These are phyloP conservation scores for Nigrospora sphaerica DNA, from an alignment of 2,329 filamentous ascomycete species.

Conservation along the genomic window DNA sequence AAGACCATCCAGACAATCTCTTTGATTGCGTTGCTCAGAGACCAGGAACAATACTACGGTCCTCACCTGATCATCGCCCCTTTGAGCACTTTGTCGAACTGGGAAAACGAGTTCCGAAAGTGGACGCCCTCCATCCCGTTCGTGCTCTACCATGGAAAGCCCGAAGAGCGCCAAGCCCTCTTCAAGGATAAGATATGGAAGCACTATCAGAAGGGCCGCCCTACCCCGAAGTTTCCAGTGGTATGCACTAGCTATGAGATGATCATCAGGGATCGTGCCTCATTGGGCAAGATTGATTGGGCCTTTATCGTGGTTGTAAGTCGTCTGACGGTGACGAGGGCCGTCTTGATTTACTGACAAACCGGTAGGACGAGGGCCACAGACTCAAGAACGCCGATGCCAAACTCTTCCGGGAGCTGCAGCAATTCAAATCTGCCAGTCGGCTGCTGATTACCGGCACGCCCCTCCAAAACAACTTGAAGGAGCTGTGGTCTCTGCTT, in stretches of 20 bases:
- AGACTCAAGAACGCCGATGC: constrained; percentile 99
- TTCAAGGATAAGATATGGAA: constrained; percentile 64
- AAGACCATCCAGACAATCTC: constrained; percentile 99
- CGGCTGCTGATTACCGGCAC: constrained; percentile 96
- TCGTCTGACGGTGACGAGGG: constrained; percentile 1
- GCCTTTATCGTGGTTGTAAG: constrained; percentile 90
- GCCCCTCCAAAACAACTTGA: constrained; percentile 91
- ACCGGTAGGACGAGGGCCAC: constrained; percentile 84
- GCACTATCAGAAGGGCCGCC: constrained; percentile 61
- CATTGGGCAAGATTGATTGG: constrained; percentile 80
- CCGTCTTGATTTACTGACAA: constrained; percentile 72
- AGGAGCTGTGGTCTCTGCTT: constrained; percentile 93
- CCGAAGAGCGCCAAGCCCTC: constrained; percentile 69
- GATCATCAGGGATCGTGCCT: constrained; percentile 81
- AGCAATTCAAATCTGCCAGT: constrained; percentile 92
- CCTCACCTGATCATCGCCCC: constrained; percentile 96
- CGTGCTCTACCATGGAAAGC: constrained; percentile 95
- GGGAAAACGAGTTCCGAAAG: constrained; percentile 98
- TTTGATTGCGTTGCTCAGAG: constrained; percentile 93
- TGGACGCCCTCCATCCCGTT: constrained; percentile 86
- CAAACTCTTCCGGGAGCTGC: constrained; percentile 89
- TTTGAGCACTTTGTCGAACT: constrained; percentile 94
- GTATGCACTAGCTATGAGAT: constrained; percentile 96
- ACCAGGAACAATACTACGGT: constrained; percentile 76
- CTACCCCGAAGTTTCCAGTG: constrained; percentile 90